These are phyloP conservation scores for Nymphaea thermarum DNA, from an alignment of 164 flowering plant genomes.

Conservation along the genomic window DNA sequence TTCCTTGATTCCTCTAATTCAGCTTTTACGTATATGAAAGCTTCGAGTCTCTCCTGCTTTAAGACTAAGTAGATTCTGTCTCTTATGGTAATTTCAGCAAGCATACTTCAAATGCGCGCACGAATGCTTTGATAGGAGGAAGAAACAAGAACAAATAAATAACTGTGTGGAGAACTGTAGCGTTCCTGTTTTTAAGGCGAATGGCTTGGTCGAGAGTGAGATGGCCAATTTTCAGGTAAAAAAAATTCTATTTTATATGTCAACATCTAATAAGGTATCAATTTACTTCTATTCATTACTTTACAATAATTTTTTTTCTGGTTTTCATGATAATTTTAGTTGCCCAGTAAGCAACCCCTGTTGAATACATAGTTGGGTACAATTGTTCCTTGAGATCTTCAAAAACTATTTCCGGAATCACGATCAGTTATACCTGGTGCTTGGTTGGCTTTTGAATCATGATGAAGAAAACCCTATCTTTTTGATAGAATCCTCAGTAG, in stretches of 20 bases:
- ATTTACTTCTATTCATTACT: too few relatives aligned
- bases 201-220: constrained; percentile 63
- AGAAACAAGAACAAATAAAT: constrained; percentile 56
- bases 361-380: too few relatives aligned
- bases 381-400: too few relatives aligned
- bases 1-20: background rate
- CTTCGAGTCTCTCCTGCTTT: background rate
- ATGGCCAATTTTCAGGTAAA: constrained; percentile 87
- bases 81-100: constrained; percentile 42
- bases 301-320: too few relatives aligned
- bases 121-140: constrained; percentile 85
- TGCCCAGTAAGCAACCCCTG: too few relatives aligned
- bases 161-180: constrained; percentile 86
- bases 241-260: background rate
- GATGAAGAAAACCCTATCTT: too few relatives aligned
- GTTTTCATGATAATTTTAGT: too few relatives aligned
- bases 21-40: background rate
- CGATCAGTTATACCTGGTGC: too few relatives aligned
- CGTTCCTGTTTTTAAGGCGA: constrained; percentile 68
- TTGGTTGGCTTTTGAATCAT: too few relatives aligned
- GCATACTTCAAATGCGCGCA: constrained; percentile 92
- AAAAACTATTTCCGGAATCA: too few relatives aligned
- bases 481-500: too few relatives aligned
- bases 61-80: background rate
- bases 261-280: too few relatives aligned